Conservation (phyloP, 2,329 filamentous ascomycete genomes). For the Aspergillus fructus region DNA sequence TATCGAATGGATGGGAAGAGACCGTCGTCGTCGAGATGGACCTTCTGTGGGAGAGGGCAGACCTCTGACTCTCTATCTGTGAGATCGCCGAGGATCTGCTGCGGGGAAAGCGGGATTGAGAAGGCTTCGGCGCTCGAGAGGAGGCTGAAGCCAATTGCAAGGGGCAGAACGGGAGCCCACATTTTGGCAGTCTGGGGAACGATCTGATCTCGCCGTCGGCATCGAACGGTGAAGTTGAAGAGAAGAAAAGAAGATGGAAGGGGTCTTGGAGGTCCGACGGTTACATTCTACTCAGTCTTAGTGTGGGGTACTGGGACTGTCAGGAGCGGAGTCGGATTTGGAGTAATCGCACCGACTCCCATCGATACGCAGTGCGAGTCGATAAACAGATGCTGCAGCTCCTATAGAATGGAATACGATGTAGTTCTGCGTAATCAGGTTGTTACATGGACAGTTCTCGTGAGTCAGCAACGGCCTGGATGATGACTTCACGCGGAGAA, state of each 20-base stretch:
- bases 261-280: not conserved
- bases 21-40: slow-evolving; percentile 27
- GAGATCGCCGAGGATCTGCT: slow-evolving; percentile 21
- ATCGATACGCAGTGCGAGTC: no score
- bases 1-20: slow-evolving; percentile 29
- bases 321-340: no score
- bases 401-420: no score
- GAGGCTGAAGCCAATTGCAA: slow-evolving; percentile 10
- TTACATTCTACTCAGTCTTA: no score
- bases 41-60: slow-evolving; percentile 32
- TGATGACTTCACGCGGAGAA: not conserved
- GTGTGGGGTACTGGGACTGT: no score
- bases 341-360: no score
- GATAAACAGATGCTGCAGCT: no score
- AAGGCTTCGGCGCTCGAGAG: slow-evolving; percentile 16
- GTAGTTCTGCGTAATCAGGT: no score
- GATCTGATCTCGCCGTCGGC: not conserved
- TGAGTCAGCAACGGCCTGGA: no score
- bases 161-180: not conserved
- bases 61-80: slow-evolving; percentile 12
- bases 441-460: no score
- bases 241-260: not conserved
- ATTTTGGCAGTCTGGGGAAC: not conserved
- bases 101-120: slow-evolving; percentile 25
- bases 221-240: not conserved